Base-by-base conservation (phyloP, 2,329 filamentous ascomycete species). In the Beauveria caledonica region DNA sequence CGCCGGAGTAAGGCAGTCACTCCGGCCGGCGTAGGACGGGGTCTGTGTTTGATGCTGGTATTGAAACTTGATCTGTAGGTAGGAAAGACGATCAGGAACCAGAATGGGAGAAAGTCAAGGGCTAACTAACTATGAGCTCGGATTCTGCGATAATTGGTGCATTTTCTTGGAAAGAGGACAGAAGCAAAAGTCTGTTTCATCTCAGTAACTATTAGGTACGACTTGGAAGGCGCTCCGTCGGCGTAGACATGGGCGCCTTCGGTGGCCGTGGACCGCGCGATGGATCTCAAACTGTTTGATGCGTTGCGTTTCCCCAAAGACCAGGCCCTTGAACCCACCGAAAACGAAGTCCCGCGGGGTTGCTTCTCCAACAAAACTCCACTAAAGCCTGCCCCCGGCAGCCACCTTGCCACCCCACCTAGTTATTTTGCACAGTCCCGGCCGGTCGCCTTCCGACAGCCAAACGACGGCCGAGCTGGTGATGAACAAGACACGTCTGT, bases 261-360 rank as follows among this genome's bases (percentile, higher is more conserved):
- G 54, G 54, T 48, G 54, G 54, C 55, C 44, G 55, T 58, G 44
- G 55, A 58, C 33, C 45, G 44, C 55, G 55, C 17, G 55, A 58
- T 50, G 44, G 46, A 42, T 58, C 45, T 19, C n/a, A 6, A 40
- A 17, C 23, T 40, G 40, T 15, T 21, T 36, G 36, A 23, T 45
- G 52, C 19, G 19, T 6, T 17, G 33, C 19, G 21, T 9, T 9
- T 29, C 21, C 52, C 40, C 53, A 36, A 53, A 23, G 33, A 45
- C 10, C 15, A 15, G 17, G 21, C 21, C 21, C 15, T 9, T 8
- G 36, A n/a, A 13, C 19, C 54, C 44, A 48, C 54, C n/a, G 49
- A 40, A 57, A 48, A 29, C 27, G 29, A 27, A 25, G 25, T n/a
- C 19, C 11, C 55, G 55, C 36, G 55, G 55, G 55, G 45, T 50